Conservation (phyloP, 441 rosid species). For the Theobroma grandiflorum region DNA sequence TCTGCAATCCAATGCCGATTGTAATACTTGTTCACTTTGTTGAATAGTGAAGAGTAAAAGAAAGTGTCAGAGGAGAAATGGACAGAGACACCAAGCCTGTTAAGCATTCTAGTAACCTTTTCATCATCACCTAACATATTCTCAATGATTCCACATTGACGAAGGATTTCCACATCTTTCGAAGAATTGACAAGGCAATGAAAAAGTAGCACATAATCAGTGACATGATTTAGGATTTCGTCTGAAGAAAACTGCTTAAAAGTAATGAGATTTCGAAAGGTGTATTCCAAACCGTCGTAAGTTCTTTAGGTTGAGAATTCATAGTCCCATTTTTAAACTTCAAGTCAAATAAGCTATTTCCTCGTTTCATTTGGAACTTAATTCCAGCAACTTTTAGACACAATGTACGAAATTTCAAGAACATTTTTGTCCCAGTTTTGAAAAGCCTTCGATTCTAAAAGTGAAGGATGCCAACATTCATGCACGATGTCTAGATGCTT, state of each 20-base stretch:
- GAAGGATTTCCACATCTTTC: slow-evolving; percentile 29
- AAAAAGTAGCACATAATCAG: slow-evolving; percentile 17
- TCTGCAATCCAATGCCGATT: slow-evolving; percentile 11
- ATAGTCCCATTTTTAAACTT: slow-evolving; percentile 20
- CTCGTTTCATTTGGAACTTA: not conserved
- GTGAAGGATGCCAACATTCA: not conserved
- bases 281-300: not conserved
- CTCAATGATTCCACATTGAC: not conserved
- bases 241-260: slow-evolving; percentile 9
- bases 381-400: slow-evolving; percentile 35
- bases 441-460: not conserved
- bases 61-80: not conserved
- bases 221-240: not conserved
- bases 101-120: slow-evolving; percentile 4
- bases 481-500: not conserved
- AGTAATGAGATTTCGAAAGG: not conserved
- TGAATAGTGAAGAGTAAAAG: not conserved
- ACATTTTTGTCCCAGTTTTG: not conserved
- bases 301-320: slow-evolving; percentile 15
- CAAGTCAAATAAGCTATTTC: not conserved
- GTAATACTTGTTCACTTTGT: not conserved
- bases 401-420: not conserved
- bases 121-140: slow-evolving; percentile 21
- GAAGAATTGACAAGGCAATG: slow-evolving; percentile 21
- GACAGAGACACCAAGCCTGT: slow-evolving; percentile 14